Percentiles rank a stretch among this genome's conserved stretches.
phyloP scores from a whole-genome alignment of 169 alveolate genomes.

The Amoebophrya sp. region DNA sequence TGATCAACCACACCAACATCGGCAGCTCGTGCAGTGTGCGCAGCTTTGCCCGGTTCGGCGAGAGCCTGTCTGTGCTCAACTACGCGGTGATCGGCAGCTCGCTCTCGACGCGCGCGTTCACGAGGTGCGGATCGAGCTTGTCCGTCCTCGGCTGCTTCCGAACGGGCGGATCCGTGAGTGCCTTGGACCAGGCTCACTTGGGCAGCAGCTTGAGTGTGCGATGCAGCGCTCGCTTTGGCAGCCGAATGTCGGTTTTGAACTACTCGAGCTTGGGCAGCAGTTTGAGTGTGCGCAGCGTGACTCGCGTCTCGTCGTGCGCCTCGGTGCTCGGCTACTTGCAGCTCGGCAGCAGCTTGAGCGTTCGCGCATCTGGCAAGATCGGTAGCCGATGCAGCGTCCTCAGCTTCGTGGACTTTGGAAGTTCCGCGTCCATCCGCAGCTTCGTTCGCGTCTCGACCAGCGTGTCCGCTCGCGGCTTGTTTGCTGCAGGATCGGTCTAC shows the following conservation, averaged over 20 bases:
- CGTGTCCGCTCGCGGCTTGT: background rate
- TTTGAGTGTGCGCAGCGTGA: background rate
- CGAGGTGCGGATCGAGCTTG: background rate
- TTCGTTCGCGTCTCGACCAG: background rate
- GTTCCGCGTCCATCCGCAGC: background rate
- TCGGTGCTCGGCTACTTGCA: background rate
- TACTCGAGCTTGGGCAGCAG: constrained; percentile 12
- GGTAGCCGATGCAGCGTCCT: background rate
- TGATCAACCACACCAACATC: background rate
- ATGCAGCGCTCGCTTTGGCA: background rate
- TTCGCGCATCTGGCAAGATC: background rate
- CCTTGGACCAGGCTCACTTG: background rate
- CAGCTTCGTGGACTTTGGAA: background rate
- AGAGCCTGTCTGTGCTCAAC: constrained; percentile 11
- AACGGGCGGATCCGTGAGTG: background rate
- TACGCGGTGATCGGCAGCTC: constrained; percentile 9
- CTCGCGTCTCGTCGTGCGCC: background rate
- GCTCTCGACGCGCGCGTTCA: constrained; percentile 14
- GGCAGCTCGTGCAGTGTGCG: constrained; percentile 21
- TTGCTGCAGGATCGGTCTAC: background rate
- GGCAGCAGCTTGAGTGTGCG: background rate
- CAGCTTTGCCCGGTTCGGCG: background rate
- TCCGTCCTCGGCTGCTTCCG: background rate
- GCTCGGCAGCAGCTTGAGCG: constrained; percentile 25
- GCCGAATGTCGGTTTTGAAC: background rate